A percentile compares a stretch with the other conserved stretches of the same genome.
Evolutionary conservation across 768 basidiomycete genomes (phyloP).

Genomic region (Collybia sordida): DNA sequence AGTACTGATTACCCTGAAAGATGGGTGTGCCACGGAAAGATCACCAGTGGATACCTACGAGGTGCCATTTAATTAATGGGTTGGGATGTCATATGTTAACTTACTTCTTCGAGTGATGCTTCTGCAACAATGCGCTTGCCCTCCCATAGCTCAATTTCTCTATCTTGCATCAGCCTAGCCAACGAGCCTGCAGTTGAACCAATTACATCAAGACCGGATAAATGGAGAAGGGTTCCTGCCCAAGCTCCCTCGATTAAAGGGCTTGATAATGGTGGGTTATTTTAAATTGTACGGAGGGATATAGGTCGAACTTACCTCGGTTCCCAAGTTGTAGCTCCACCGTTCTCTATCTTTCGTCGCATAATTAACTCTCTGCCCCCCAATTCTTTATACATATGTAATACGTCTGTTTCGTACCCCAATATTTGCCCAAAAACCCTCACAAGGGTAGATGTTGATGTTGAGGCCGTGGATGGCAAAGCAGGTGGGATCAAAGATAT

Average conservation of each 20-base stretch:
- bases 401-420: conserved; percentile 58
- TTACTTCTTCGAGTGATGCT: conserved; percentile 44
- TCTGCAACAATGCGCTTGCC: conserved; percentile 56
- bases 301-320: conserved; percentile 43
- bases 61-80: background rate
- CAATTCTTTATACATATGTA: conserved; percentile 69
- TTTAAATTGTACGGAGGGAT: background rate
- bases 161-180: conserved; percentile 56
- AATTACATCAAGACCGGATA: conserved; percentile 63
- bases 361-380: conserved; percentile 67
- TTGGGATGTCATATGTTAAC: background rate
- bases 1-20: conserved; percentile 61
- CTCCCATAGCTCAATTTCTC: conserved; percentile 68
- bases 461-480: conserved; percentile 58
- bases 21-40: conserved; percentile 51
- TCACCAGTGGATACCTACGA: conserved; percentile 30
- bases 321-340: conserved; percentile 59
- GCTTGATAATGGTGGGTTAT: conserved; percentile 1
- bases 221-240: conserved; percentile 55
- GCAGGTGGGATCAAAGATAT: conserved; percentile 62
- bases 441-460: conserved; percentile 58
- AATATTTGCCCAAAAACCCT: conserved; percentile 53
- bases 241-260: conserved; percentile 55
- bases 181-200: conserved; percentile 65
- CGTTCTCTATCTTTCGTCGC: conserved; percentile 56